Percentiles rank a stretch among this genome's conserved stretches.
These are phyloP conservation scores for Quercus rubra DNA, from an alignment of 306 rosid genomes.

Conservation along the genomic window DNA sequence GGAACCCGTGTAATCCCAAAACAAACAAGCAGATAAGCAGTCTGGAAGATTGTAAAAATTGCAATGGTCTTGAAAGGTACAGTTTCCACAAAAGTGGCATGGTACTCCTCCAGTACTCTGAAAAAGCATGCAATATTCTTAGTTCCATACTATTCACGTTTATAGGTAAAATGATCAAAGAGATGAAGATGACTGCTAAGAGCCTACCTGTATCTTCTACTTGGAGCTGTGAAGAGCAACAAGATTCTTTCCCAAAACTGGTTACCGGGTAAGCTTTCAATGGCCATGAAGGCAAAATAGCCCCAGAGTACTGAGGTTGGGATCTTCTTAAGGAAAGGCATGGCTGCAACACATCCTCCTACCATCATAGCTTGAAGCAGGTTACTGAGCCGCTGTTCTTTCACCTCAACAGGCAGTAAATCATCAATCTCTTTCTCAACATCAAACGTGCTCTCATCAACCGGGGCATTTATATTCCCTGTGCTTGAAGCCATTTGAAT, in stretches of 20 bases:
- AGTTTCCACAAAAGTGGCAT: conserved; percentile 64
- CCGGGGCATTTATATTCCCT: too few species aligned
- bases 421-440: too few species aligned
- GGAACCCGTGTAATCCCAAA: too few species aligned
- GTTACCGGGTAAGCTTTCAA: conserved; percentile 80
- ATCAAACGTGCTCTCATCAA: too few species aligned
- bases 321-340: conserved; percentile 74
- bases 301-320: conserved; percentile 87
- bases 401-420: too few species aligned
- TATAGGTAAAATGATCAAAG: not conserved
- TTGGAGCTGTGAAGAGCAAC: conserved; percentile 60
- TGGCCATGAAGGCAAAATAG: conserved; percentile 85
- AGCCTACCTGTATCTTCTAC: conserved; percentile 68
- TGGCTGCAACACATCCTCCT: conserved; percentile 74
- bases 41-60: too few species aligned
- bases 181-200: conserved; percentile 7
- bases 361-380: too few species aligned
- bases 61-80: conserved; percentile 88
- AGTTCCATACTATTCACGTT: not conserved
- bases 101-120: conserved; percentile 60
- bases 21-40: too few species aligned
- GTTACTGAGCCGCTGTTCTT: too few species aligned
- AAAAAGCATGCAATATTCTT: conserved; percentile 1
- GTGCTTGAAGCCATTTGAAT: too few species aligned
- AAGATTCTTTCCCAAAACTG: conserved; percentile 83